phyloP scores from a whole-genome alignment of 75 land plant genomes.

The Cunninghamia lanceolata region DNA sequence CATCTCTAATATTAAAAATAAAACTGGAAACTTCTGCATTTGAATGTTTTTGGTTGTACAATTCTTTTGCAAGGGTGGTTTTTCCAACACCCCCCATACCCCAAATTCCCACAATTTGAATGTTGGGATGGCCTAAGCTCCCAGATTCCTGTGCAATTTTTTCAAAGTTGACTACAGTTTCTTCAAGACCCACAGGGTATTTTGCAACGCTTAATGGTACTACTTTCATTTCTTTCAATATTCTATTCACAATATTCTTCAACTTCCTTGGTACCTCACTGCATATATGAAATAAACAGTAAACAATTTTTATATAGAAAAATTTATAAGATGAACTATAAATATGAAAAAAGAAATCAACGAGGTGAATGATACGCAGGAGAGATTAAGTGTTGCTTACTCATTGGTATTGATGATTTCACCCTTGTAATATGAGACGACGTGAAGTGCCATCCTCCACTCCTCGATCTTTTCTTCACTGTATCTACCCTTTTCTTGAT shows the following conservation, averaged over 20 bases:
- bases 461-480: no score
- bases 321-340: no score
- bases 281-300: no score
- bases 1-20: not conserved
- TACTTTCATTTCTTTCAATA: not conserved
- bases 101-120: not conserved
- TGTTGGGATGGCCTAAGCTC: not conserved
- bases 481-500: no score
- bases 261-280: not conserved
- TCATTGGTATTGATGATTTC: no score
- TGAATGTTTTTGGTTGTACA: not conserved
- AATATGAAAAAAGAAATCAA: no score
- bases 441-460: no score
- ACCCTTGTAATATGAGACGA: no score
- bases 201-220: not conserved
- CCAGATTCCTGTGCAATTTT: not conserved
- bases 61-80: no score
- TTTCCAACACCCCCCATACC: not conserved
- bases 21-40: not conserved
- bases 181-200: not conserved
- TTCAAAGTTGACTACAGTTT: not conserved
- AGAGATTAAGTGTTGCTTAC: no score
- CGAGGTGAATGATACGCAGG: no score
- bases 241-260: not conserved
- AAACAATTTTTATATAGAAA: no score